These are phyloP conservation scores for Pythium brassicae DNA, from an alignment of 352 stramenopile genomes.

Conservation along the genomic window DNA sequence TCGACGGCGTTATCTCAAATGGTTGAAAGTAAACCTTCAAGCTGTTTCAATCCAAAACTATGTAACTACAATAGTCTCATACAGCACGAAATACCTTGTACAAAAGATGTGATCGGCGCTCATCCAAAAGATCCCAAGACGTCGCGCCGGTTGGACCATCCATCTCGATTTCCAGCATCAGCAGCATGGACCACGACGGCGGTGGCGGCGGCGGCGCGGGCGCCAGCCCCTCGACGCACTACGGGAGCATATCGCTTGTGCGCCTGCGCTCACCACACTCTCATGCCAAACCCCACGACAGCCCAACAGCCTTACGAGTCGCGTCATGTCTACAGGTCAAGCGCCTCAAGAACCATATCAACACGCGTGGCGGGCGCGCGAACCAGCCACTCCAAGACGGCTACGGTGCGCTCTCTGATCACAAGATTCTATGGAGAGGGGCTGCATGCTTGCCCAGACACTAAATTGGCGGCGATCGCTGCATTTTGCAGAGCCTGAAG, in stretches of 20 bases:
- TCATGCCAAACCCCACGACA: background rate
- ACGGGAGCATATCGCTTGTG: slow-evolving; percentile 38
- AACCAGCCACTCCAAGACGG: slow-evolving; percentile 1
- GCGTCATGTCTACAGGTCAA: slow-evolving; percentile 9
- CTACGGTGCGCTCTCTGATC: slow-evolving; percentile 2
- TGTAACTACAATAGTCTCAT: too few species aligned
- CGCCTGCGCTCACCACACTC: slow-evolving; percentile 9
- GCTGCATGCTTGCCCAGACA: too few species aligned
- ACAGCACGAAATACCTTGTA: too few species aligned
- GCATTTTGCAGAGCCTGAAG: slow-evolving; percentile 20
- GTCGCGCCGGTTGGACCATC: background rate
- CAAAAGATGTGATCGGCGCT: too few species aligned
- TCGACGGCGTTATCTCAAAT: too few species aligned
- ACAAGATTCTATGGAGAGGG: too few species aligned
- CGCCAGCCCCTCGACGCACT: slow-evolving; percentile 9
- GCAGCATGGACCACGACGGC: slow-evolving; percentile 16
- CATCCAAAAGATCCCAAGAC: background rate
- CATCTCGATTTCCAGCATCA: background rate
- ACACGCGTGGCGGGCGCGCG: background rate
- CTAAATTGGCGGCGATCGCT: background rate
- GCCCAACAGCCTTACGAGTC: background rate
- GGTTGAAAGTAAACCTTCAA: too few species aligned
- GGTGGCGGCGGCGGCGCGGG: background rate
- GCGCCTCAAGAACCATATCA: slow-evolving; percentile 17
- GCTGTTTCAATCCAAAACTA: too few species aligned